Base-by-base conservation (phyloP, 1,284 basidiomycete species). In the Apiotrichum gracile region DNA sequence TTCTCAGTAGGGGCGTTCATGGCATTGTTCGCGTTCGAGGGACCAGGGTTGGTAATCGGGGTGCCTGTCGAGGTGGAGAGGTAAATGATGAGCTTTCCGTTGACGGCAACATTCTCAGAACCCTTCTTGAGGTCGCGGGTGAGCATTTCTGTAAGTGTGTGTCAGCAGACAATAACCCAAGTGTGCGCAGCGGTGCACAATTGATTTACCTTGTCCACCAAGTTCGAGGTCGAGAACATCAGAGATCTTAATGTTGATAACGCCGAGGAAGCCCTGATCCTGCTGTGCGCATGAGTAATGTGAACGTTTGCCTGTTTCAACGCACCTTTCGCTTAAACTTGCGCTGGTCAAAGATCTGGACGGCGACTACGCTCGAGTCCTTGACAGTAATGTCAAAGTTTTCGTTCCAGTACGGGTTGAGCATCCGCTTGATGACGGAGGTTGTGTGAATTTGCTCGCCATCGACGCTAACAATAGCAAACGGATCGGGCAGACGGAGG, bases 311-410 rank as follows among this genome's bases (percentile, higher is more conserved):
- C 25, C 27, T 16, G 21, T 26, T 27, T 33, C 24, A 8, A 56
- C 61, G 31, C 41, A 66, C 66, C 74, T 85, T 85, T 76, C 88
- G 82, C 79, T 94, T 96, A 78, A 96, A 96, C 77, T 94, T 96
- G 74, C 90, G 86, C 77, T 96, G 92, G 75, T 97, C 92, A 66
- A 96, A 96, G 67, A 96, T 91, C 76, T 97, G 92, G 4, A 97
- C 89, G 5, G 89, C 88, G 40, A 97, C 81, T 44, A 93, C 85
- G 25, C 90, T 93, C 4, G 87, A 87, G 67, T 94, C 91, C 72
- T 86, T 89, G 69, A 94, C 91, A 45, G 82, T 85, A 64, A 91
- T 85, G 67, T 91, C 89, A 72, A 92, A 92, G 66, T 85, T 87
- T 63, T 92, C 90, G 70, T 91, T 92, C 90, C 90, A 92, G 73